phyloP scores from a whole-genome alignment of 129 eudicot genomes.

The Artemisia annua region DNA sequence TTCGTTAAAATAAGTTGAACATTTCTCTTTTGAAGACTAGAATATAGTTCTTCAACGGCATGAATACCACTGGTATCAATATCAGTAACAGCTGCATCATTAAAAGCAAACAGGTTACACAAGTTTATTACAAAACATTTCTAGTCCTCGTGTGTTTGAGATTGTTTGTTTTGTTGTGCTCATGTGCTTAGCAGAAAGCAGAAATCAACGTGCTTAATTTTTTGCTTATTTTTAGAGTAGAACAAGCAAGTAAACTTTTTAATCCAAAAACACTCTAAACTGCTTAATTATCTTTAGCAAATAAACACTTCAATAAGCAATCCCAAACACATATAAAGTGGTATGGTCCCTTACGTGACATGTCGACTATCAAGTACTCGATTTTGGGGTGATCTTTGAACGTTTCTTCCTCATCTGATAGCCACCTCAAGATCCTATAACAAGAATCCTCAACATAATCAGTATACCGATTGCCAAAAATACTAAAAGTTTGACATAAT shows the following conservation, averaged over 20 bases:
- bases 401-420: slow-evolving; percentile 67
- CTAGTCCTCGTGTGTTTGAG: too few relatives aligned
- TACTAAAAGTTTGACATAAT: neutral
- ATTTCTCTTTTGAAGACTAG: slow-evolving; percentile 52
- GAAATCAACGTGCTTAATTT: too few relatives aligned
- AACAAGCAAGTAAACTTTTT: too few relatives aligned
- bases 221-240: too few relatives aligned
- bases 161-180: too few relatives aligned
- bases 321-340: too few relatives aligned
- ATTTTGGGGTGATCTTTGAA: slow-evolving; percentile 42
- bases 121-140: neutral
- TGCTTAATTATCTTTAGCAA: too few relatives aligned
- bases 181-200: too few relatives aligned
- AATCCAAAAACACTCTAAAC: too few relatives aligned
- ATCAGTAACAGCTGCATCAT: slow-evolving; percentile 85
- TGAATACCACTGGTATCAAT: slow-evolving; percentile 94
- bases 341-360: slow-evolving; percentile 74
- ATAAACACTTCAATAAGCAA: too few relatives aligned
- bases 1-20: slow-evolving; percentile 74
- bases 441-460: neutral
- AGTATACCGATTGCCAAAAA: neutral
- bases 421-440: slow-evolving; percentile 75
- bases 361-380: slow-evolving; percentile 60
- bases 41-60: slow-evolving; percentile 65
- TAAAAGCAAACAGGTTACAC: neutral